phyloP scores from a whole-genome alignment of 257 asterid genomes.

The Solanum virginianum region DNA sequence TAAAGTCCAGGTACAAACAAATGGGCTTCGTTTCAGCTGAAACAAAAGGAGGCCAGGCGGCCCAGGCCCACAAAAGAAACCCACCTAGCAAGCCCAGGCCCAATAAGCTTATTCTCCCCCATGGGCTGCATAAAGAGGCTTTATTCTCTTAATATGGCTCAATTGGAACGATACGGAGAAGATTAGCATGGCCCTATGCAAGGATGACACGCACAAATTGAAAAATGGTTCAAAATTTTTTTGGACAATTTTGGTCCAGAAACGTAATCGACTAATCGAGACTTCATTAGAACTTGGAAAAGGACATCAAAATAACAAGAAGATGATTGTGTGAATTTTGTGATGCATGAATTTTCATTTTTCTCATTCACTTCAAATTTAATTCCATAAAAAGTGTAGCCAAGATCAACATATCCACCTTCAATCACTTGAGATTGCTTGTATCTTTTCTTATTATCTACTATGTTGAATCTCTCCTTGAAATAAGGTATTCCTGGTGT shows the following conservation, averaged over 20 bases:
- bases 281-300: neutral
- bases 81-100: neutral
- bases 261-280: too few species aligned
- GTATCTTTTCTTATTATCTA: neutral
- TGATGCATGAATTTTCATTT: neutral
- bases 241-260: too few species aligned
- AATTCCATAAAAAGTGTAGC: neutral
- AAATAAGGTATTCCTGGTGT: neutral
- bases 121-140: neutral
- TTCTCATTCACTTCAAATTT: neutral
- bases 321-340: neutral
- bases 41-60: neutral
- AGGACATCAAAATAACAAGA: neutral
- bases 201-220: neutral
- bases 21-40: neutral
- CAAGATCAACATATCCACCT: neutral
- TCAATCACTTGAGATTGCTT: neutral
- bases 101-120: neutral
- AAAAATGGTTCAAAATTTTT: too few species aligned
- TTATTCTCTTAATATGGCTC: neutral
- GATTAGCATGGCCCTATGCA: conserved; percentile 28
- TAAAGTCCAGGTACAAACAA: neutral
- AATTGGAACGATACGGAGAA: conserved; percentile 24
- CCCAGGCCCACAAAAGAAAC: neutral
- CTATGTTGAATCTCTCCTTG: neutral